Evolutionary conservation across 306 rosid species (phyloP).

Genomic region (Geum urbanum): DNA sequence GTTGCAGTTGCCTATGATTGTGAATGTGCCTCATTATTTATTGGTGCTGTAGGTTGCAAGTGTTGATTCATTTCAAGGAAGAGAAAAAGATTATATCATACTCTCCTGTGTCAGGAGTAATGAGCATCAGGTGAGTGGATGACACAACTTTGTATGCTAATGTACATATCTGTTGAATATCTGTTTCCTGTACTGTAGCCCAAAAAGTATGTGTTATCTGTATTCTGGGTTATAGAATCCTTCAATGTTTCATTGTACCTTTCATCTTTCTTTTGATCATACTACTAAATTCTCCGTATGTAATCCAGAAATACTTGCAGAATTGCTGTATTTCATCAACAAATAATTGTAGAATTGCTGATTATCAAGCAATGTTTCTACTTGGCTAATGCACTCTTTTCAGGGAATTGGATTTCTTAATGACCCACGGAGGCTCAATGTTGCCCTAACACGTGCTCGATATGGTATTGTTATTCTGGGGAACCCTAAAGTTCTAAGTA

Average conservation of each 20-base stretch:
- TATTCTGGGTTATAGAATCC: neutral
- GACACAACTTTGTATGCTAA: neutral
- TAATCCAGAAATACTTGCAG: neutral
- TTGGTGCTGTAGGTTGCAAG: conserved; percentile 83
- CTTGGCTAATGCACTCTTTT: conserved; percentile 25
- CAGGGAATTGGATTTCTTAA: conserved; percentile 98
- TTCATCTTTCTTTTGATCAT: neutral
- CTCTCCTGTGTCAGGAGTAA: conserved; percentile 97
- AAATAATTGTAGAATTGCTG: neutral
- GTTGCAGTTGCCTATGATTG: neutral
- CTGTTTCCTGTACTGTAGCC: neutral
- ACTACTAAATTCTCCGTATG: neutral
- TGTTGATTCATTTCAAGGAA: conserved; percentile 99
- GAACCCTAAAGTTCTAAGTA: conserved; percentile 95
- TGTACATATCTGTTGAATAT: neutral
- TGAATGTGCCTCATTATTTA: conserved; percentile 6
- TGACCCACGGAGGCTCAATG: conserved; percentile 97
- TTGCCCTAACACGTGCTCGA: conserved; percentile 95
- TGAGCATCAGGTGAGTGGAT: conserved; percentile 86
- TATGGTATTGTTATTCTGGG: conserved; percentile 98
- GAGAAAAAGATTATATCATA: conserved; percentile 97
- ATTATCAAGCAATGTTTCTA: neutral
- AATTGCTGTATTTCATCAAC: neutral
- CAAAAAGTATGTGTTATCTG: neutral
- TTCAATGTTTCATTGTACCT: neutral